Conservation (phyloP, 306 rosid genomes). For the Corylus americana region DNA sequence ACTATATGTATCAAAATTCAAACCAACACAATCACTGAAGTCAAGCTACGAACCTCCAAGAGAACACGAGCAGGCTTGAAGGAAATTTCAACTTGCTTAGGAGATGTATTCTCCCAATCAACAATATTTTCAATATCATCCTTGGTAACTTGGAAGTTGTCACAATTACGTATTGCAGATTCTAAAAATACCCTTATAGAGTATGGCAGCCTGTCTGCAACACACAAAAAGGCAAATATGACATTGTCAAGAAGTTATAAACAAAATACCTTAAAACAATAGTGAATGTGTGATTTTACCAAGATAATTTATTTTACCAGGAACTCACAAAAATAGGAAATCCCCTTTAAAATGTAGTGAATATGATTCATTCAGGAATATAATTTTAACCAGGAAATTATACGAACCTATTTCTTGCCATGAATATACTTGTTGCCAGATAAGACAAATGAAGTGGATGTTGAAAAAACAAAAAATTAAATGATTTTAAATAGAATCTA, state of each 20-base stretch:
- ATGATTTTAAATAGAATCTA: background rate
- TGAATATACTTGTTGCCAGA: background rate
- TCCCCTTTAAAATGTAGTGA: background rate
- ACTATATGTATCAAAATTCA: background rate
- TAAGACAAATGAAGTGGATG: background rate
- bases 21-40: background rate
- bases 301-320: background rate
- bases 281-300: background rate
- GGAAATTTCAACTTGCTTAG: constrained; percentile 22
- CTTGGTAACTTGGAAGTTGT: constrained; percentile 17
- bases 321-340: background rate
- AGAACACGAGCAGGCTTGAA: constrained; percentile 22
- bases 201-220: constrained; percentile 31
- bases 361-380: background rate
- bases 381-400: background rate
- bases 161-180: constrained; percentile 28
- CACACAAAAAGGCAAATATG: background rate
- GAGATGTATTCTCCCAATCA: constrained; percentile 21
- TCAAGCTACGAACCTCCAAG: constrained; percentile 7
- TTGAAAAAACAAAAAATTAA: background rate
- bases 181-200: constrained; percentile 33
- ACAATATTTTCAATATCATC: constrained; percentile 20
- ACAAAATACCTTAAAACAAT: too few species aligned
- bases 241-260: background rate
- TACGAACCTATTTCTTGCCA: background rate